Evolutionary conservation across 1,284 basidiomycete species (phyloP).

Genomic region (Cryptococcus floricola): DNA sequence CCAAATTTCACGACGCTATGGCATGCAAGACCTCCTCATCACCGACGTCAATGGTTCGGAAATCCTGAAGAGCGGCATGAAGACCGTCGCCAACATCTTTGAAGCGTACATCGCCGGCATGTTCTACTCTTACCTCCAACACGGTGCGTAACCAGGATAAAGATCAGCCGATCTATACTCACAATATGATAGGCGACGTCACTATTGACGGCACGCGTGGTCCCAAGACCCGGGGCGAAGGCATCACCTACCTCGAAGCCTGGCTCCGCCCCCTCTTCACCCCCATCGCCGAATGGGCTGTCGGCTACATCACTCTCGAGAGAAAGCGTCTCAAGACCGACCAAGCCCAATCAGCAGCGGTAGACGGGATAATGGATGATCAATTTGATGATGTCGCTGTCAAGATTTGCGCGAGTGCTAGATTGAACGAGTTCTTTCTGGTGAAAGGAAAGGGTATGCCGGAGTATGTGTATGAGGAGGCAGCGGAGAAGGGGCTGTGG

Average conservation of each 20-base stretch:
- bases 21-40: constrained; percentile 22
- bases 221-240: constrained; percentile 25
- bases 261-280: constrained; percentile 40
- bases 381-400: constrained; percentile 14
- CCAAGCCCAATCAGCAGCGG: background rate
- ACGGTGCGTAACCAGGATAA: background rate
- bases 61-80: constrained; percentile 18
- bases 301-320: constrained; percentile 20
- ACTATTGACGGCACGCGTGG: background rate
- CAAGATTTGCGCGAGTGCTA: constrained; percentile 16
- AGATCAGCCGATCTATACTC: background rate
- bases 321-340: constrained; percentile 1
- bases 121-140: constrained; percentile 27
- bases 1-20: constrained; percentile 28
- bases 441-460: constrained; percentile 18
- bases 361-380: background rate
- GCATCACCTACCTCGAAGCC: constrained; percentile 25
- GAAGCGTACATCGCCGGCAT: constrained; percentile 43
- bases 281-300: constrained; percentile 27
- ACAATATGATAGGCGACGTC: background rate
- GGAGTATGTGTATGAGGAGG: constrained; percentile 4
- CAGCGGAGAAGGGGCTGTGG: constrained; percentile 14
- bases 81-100: constrained; percentile 32
- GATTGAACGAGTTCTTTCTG: constrained; percentile 26
- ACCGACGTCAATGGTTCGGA: constrained; percentile 14